Evolutionary conservation across 2,329 filamentous ascomycete species (phyloP).

Genomic region (Alternaria infectoria): DNA sequence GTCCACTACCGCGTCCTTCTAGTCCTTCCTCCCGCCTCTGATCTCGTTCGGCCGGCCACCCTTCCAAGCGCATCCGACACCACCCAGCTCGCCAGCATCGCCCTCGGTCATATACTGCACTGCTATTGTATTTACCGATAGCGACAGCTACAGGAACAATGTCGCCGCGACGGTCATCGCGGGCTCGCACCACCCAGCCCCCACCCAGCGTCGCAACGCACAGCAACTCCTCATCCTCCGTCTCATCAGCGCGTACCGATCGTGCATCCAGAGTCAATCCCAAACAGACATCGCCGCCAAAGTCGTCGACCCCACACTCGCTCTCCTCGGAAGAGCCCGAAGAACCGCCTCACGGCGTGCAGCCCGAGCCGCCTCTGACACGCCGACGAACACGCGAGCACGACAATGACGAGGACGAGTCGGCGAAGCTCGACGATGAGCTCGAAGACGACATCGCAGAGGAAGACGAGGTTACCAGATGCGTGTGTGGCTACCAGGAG

Average conservation of each 20-base stretch:
- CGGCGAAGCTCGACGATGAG: slow-evolving; percentile 58
- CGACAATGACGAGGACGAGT: slow-evolving; percentile 63
- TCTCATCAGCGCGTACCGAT: slow-evolving; percentile 75
- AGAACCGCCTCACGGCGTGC: slow-evolving; percentile 59
- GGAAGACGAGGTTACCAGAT: slow-evolving; percentile 91
- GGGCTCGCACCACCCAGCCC: slow-evolving; percentile 80
- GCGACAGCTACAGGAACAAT: slow-evolving; percentile 45
- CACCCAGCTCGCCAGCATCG: slow-evolving; percentile 5
- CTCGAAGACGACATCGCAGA: slow-evolving; percentile 67
- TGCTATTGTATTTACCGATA: neutral
- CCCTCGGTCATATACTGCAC: neutral
- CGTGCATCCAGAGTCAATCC: slow-evolving; percentile 74
- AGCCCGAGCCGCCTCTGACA: slow-evolving; percentile 71
- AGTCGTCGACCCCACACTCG: slow-evolving; percentile 76
- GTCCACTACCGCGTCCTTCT: slow-evolving; percentile 12
- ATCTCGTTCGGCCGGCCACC: slow-evolving; percentile 15
- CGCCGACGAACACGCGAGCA: slow-evolving; percentile 81
- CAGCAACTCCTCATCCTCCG: slow-evolving; percentile 75
- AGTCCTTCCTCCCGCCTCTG: slow-evolving; percentile 18
- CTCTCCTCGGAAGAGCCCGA: slow-evolving; percentile 71
- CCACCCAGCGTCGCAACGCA: slow-evolving; percentile 69
- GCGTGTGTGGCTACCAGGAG: slow-evolving; percentile 91
- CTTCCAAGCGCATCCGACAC: slow-evolving; percentile 19
- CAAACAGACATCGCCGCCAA: slow-evolving; percentile 75
- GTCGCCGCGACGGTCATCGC: slow-evolving; percentile 86